phyloP scores from a whole-genome alignment of 2,329 filamentous ascomycete species.

The Ciborinia camelliae region DNA sequence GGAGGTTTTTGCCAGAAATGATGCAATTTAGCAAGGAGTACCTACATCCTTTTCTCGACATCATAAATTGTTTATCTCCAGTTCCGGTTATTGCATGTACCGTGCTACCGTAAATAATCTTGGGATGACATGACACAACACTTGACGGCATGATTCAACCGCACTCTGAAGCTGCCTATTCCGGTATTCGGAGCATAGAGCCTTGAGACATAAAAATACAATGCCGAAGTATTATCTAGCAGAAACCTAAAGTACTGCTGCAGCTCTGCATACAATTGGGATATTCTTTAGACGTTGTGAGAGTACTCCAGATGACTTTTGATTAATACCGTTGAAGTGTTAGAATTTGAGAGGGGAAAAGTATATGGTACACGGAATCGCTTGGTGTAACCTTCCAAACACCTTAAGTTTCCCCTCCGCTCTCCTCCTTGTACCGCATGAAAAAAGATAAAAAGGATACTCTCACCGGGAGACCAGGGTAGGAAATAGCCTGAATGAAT shows the following conservation, averaged over 20 bases:
- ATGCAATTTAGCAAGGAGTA: constrained; percentile 7
- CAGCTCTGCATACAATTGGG: neutral
- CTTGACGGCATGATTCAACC: constrained; percentile 18
- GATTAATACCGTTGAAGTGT: constrained; percentile 16
- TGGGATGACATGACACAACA: constrained; percentile 19
- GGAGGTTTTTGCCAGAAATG: neutral
- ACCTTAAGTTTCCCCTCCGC: constrained; percentile 15
- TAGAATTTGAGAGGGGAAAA: neutral
- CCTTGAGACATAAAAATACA: neutral
- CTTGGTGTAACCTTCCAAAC: constrained; percentile 14
- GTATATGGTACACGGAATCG: constrained; percentile 7
- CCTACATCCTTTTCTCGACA: constrained; percentile 3
- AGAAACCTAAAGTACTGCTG: neutral
- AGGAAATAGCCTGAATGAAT: constrained; percentile 3
- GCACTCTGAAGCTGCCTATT: constrained; percentile 4
- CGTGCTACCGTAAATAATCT: constrained; percentile 13
- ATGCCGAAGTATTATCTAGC: neutral
- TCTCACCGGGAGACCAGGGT: constrained; percentile 7
- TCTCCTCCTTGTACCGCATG: constrained; percentile 5
- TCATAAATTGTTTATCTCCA: constrained; percentile 12
- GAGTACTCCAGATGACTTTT: constrained; percentile 3
- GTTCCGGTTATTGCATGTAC: constrained; percentile 14
- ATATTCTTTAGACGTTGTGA: constrained; percentile 4
- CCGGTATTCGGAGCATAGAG: constrained; percentile 11
- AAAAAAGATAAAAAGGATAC: no score